Evolutionary conservation across 805 yeast species (phyloP).

Genomic region (Candida michaelii): DNA sequence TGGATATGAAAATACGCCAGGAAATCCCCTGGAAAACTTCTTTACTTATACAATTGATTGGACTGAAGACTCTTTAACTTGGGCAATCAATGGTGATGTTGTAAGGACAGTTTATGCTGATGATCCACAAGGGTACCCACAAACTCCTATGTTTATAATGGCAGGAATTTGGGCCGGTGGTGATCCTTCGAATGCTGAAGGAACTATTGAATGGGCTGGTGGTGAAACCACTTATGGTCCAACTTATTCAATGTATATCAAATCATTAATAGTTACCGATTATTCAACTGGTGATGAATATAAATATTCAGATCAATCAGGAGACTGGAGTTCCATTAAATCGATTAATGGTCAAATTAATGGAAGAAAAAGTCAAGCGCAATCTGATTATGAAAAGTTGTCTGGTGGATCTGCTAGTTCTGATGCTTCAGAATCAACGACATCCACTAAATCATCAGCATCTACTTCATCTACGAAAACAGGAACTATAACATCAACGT

Average conservation of each 20-base stretch:
- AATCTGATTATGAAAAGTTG: slow-evolving; percentile 29
- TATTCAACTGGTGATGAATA: slow-evolving; percentile 66
- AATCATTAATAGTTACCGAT: slow-evolving; percentile 61
- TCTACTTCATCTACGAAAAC: background rate
- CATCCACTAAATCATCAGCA: slow-evolving; percentile 1
- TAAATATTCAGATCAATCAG: slow-evolving; percentile 53
- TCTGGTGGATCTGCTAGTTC: slow-evolving; percentile 24
- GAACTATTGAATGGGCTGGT: slow-evolving; percentile 84
- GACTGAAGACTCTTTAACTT: slow-evolving; percentile 62
- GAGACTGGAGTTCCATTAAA: slow-evolving; percentile 58
- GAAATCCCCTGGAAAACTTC: slow-evolving; percentile 54
- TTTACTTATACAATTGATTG: slow-evolving; percentile 87
- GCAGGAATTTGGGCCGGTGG: slow-evolving; percentile 86
- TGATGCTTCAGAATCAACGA: background rate
- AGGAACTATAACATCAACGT: background rate
- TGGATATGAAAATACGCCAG: slow-evolving; percentile 55
- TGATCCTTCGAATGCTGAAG: slow-evolving; percentile 59
- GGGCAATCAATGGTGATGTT: slow-evolving; percentile 70
- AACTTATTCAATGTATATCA: slow-evolving; percentile 68
- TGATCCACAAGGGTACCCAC: slow-evolving; percentile 75
- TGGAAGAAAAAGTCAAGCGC: slow-evolving; percentile 55
- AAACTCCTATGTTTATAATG: slow-evolving; percentile 77
- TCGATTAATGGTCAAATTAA: slow-evolving; percentile 59
- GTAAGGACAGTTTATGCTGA: slow-evolving; percentile 63
- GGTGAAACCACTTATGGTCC: slow-evolving; percentile 68